phyloP scores from a whole-genome alignment of 306 rosid genomes.

The Comarum palustre region DNA sequence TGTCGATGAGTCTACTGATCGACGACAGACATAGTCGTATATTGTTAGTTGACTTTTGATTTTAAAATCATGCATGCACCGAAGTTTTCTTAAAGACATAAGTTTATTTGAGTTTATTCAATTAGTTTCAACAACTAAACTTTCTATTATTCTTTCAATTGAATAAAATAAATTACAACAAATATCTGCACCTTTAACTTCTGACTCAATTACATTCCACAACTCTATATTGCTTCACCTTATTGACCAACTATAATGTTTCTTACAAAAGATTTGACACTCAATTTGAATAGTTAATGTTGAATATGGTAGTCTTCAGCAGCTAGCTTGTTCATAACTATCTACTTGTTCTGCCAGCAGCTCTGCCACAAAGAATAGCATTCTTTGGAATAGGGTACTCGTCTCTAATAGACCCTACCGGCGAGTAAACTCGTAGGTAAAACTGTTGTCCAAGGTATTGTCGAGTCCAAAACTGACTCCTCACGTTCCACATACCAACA shows the following conservation, averaged over 20 bases:
- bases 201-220: constrained; percentile 8
- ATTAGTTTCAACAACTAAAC: not conserved
- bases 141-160: not conserved
- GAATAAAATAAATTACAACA: not conserved
- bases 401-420: constrained; percentile 61
- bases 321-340: constrained; percentile 20
- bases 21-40: too few species aligned
- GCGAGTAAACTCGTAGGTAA: constrained; percentile 77
- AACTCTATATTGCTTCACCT: not conserved
- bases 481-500: constrained; percentile 89
- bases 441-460: constrained; percentile 92
- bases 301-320: constrained; percentile 9
- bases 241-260: not conserved
- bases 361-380: constrained; percentile 91
- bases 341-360: constrained; percentile 43
- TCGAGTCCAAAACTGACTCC: constrained; percentile 82
- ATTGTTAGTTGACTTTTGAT: too few species aligned
- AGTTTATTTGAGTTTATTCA: too few species aligned
- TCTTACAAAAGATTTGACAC: constrained; percentile 32
- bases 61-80: too few species aligned
- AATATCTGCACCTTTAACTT: not conserved
- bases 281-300: constrained; percentile 9
- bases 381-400: constrained; percentile 80
- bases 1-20: too few species aligned
- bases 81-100: too few species aligned